Base-by-base conservation (phyloP, 805 yeast species). In the Wickerhamomyces mucosus region DNA sequence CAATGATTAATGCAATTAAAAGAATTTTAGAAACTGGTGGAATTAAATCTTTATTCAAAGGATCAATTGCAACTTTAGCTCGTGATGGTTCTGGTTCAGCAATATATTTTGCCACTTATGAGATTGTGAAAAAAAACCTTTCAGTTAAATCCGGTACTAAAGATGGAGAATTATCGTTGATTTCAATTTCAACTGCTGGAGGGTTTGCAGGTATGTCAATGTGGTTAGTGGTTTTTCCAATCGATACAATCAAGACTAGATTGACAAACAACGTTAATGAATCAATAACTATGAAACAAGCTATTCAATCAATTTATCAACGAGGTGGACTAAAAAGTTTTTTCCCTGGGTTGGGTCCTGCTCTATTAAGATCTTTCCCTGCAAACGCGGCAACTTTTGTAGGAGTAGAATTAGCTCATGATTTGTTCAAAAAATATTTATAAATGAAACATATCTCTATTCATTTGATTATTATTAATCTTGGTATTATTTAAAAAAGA, bases 11-110 rank as follows among this genome's bases (percentile, higher is more conserved):
- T 2, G 75, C 83, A 12, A 76, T 86, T 20, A 64, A 62, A 39
- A 72, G 74, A 46, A 70, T 89, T 47, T 74, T 85, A 46, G 64
- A 65, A 24, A 74, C 79, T 28, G 96, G 96, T 21, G 96, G 96
- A 18, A 42, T 88, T 16, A 59, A 68, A 37, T 88, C 96, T 1
- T 67, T 92, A 18, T 89, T 82, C 60, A 83, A 84, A 55, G 98
- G 98, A 14, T 81, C 95, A 0, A 68, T 69, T 12, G 96, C 96
- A 3, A 89, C 98, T 2, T 61, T 89, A 39, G 94, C 95, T 14
- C 75, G 98, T 56, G 98, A 89, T 53, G 97, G 96, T 2, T 97
- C 98, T 1, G 98, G 98, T 2, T 79, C 94, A 12, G 97, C 97
- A 0, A 66, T 85, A 19, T 89, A 89, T 60, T 89, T 92, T 56